Evolutionary conservation across 1,284 basidiomycete genomes (phyloP), one percentile per base, ranked within the genome.

Genomic region (Moesziomyces aphidis): DNA sequence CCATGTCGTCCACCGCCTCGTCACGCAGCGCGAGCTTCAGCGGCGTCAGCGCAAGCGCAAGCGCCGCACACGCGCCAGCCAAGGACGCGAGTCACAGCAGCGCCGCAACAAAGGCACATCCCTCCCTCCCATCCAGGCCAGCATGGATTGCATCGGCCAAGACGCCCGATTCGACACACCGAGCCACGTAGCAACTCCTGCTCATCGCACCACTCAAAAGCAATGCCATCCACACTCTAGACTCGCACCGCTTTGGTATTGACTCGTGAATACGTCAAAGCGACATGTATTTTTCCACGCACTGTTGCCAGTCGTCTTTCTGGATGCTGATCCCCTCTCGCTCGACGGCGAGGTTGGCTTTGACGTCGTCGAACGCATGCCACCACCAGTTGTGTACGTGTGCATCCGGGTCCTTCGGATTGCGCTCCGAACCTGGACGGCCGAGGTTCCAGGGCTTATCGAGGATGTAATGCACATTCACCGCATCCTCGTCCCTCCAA

Each of bases 401-500:
- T 7, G 26, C 26, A 50, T 82, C 77, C 0, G 48, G 46, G 39
- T 75, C 73, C 1, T 50, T 55, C 1, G 55, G 48, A 23, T 62
- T 62, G 5, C 23, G 45, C 0, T 46, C 19, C 5, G 42, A 49
- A 0, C 67, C 66, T 1, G 76, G 68, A 48, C 62, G 55, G 13
- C 77, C 73, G 0, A 63, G 28, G 2, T 51, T 42, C 81, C 81
- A 83, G 1, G 81, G 81, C 58, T 83, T 83, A 39, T 81, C 70
- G 26, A 80, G 58, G 44, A 83, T 83, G 53, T 82, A 83, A 61
- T 66, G 83, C 28, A 61, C 68, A 53, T 86, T 81, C 21, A 84
- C 77, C 36, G 93, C 90, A 81, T 93, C 90, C 13, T 90, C 88
- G 79, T 95, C 92, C 42, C 88, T 85, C 94, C 94, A 96, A 74